Base-by-base conservation (phyloP, 2,329 filamentous ascomycete species). In the Hymenoscyphus fraxineus region DNA sequence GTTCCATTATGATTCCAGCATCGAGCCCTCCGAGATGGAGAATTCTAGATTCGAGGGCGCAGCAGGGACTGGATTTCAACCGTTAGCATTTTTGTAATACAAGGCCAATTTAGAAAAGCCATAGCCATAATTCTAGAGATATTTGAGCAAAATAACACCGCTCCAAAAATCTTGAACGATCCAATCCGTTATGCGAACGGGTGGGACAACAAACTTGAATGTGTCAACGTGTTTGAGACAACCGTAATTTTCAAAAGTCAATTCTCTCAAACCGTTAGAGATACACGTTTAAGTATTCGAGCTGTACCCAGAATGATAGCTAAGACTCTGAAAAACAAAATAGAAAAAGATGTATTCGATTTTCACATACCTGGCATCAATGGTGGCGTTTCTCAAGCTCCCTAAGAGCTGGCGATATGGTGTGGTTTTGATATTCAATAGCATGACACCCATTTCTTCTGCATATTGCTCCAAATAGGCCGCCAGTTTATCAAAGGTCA, bases 1-100 rank as follows among this genome's bases (percentile, higher is more conserved):
- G 67, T 54, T 70, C 67, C 3, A 70, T 65, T 56, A 70, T 66
- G n/a, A 70, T 70, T 6, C 69, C 69, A 10, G 69, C 69, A 39
- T 68, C 66, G 19, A 70, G 66, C 6, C 69, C 69, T 40, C 69
- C 67, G 1, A 70, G 67, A 31, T 65, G 61, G 1, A 70, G 64
- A 59, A 69, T 62, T 62, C 69, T 55, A 9, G 69, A 67, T 19
- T 70, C 69, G 2, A 70, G 64, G 41, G 67, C 64, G 55, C 69
- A 70, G n/a, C 67, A 69, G 31, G 58, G 22, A 44, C 59, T 66
- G 27, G 3, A 27, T 27, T 27, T 27, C 27, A 27, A 27, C 27
- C 27, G 27, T 27, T 27, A 27, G 27, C 27, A 27, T 27, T 27
- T 27, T 27, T 27, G 2, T 27, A 2, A 27, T 27, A 27, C 27